Base-by-base conservation (phyloP, 2,329 filamentous ascomycete species). In the Colletotrichum incanum region DNA sequence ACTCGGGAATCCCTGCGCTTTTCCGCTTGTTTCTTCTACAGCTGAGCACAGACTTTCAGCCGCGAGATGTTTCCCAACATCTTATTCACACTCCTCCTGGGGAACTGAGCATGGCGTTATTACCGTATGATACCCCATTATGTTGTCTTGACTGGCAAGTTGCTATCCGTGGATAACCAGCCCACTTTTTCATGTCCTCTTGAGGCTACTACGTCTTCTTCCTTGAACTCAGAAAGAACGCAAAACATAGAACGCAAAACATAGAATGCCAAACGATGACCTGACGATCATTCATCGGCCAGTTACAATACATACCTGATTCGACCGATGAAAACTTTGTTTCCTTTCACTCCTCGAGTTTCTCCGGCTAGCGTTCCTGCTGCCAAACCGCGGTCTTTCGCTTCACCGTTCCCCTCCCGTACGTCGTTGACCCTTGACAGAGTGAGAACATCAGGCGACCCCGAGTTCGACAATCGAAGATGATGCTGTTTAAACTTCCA, bases 101-200 rank as follows among this genome's bases (percentile, higher is more conserved):
- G 28, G 34, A 65, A 54, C 23, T n/a, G n/a, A 59, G 45, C 59
- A 52, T 55, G 34, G 50, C 58, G 52, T 64, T 47, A 31, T 55
- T 50, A 72, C 60, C 59, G 54, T 69, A 60, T 72, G 70, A 72
- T 72, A 72, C 70, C 70, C 69, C 59, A 39, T 18, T 69, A 26
- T 39, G 23, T 54, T 41, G 45, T 69, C 56, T 52, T 37, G 28
- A 68, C 43, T 26, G 47, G 23, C 68, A 68, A 63, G 39, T 37
- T 58, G 34, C 45, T 54, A 52, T 47, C 43, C 18, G 37, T 63
- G 34, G 65, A 63, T 41, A 55, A 41, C 26, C 9, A 20, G 16
- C n/a, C 47, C 14, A 41, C 37, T 20, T 4, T 14, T 9, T n/a
- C 1, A 28, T 39, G 31, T 43, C 31, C 59, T 50, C 59, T 39